Base-by-base conservation (phyloP, 768 basidiomycete species). In the Tylopilus felleus region DNA sequence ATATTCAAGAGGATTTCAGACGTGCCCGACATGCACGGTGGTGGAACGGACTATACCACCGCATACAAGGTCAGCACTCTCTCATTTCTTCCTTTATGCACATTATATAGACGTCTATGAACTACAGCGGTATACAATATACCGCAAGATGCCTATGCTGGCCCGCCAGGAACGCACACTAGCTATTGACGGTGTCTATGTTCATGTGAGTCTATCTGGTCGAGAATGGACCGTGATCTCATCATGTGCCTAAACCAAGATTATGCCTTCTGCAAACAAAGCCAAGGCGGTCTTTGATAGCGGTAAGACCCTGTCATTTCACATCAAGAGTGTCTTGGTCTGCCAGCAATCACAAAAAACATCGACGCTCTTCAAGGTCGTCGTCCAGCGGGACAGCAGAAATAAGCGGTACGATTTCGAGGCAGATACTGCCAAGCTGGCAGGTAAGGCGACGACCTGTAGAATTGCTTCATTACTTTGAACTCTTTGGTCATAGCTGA, bases 381-480 rank as follows among this genome's bases (percentile, higher is more conserved):
- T 96, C 29, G 81, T 98, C 13, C 86, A 83, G 65, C 76, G 89
- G 58, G 80, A 82, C 35, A 79, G 80, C 40, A 78, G 83, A 39
- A 88, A 86, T 60, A 99, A 98, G 77, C 78, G 93, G 36, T 98
- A 98, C 67, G 96, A 98, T 63, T 98, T 97, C 66, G 97, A 99
- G 73, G 96, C 94, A 0, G 95, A 96, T 70, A 93, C 75, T 60
- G 78, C 88, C 2, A 87, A 85, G 68, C 66, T 84, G 52, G 93
- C 95, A 44, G 80, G 90, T 90, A 65, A 62, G 88, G 21, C 12
- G 16, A 23, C 28, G 8, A 8, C 21, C 16, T 43, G 35, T 42
- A 38, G 17, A 16, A 19, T 45, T 16, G 16, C 4, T 44, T 35
- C 19, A 17, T 27, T 45, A 17, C 22, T 50, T 22, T 35, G 56